Conservation (phyloP, 1,284 basidiomycete genomes). For the Trichosporon ovoides region DNA sequence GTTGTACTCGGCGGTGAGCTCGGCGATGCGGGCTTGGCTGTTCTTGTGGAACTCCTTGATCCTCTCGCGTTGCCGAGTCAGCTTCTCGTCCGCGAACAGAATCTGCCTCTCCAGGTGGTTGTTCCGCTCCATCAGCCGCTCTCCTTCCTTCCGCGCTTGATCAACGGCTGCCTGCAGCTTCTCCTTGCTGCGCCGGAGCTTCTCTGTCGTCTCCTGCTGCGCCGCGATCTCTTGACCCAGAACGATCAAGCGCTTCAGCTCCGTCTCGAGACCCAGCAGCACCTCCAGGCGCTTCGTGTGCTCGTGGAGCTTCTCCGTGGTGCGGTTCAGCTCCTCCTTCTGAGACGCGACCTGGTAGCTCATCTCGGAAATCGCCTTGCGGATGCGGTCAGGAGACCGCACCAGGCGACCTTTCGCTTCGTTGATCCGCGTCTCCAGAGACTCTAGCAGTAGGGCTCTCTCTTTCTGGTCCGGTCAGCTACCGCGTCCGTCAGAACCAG, state of each 20-base stretch:
- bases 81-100: conserved; percentile 60
- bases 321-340: conserved; percentile 54
- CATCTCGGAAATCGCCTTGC: conserved; percentile 70
- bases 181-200: conserved; percentile 59
- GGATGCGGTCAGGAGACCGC: conserved; percentile 78
- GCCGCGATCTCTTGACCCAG: conserved; percentile 56
- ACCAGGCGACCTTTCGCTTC: conserved; percentile 68
- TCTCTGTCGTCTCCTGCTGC: conserved; percentile 60
- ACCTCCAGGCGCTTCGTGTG: conserved; percentile 66
- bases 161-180: conserved; percentile 63
- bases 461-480: neutral
- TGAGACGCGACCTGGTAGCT: conserved; percentile 59
- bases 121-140: conserved; percentile 52
- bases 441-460: conserved; percentile 21
- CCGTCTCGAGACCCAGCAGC: conserved; percentile 66
- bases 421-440: conserved; percentile 47
- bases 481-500: neutral
- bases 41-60: conserved; percentile 61
- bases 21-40: conserved; percentile 18
- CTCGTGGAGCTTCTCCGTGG: conserved; percentile 68
- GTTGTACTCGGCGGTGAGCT: conserved; percentile 7
- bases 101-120: conserved; percentile 71
- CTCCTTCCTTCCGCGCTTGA: conserved; percentile 64
- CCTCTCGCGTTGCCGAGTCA: conserved; percentile 57
- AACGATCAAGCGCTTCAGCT: conserved; percentile 42